These are phyloP conservation scores for Bolboschoenus planiculmis DNA, from an alignment of 176 grass and related monocot species.

Conservation along the genomic window DNA sequence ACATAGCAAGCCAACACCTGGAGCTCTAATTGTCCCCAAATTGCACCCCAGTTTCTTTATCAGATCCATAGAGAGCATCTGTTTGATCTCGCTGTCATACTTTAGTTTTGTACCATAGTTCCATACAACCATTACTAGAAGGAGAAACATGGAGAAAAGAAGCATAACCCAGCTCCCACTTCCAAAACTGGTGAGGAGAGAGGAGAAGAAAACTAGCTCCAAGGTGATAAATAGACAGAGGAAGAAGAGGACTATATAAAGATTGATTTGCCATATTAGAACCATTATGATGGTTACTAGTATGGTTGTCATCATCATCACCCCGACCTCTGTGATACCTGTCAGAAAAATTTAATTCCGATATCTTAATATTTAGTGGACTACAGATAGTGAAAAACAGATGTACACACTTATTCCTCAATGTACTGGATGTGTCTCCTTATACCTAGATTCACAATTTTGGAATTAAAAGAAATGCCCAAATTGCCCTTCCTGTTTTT, in stretches of 20 bases:
- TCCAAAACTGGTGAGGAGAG: conserved; percentile 79
- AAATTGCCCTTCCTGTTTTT: neutral
- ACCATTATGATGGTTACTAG: conserved; percentile 94
- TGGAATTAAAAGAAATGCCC: neutral
- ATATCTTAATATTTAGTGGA: neutral
- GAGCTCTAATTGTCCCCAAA: conserved; percentile 86
- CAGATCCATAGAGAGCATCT: conserved; percentile 80
- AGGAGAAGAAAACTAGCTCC: conserved; percentile 85
- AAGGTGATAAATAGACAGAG: conserved; percentile 49
- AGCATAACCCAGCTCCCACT: conserved; percentile 85
- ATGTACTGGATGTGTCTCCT: neutral
- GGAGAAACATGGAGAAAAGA: conserved; percentile 53
- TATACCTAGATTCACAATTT: neutral
- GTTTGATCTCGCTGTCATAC: conserved; percentile 86
- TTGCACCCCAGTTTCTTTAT: conserved; percentile 81
- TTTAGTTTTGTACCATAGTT: conserved; percentile 93
- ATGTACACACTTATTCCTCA: neutral
- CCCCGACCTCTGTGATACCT: conserved; percentile 85
- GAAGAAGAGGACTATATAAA: conserved; percentile 58
- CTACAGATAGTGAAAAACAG: conserved; percentile 21
- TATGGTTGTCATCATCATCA: conserved; percentile 92
- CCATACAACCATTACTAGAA: conserved; percentile 81
- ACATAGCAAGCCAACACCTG: conserved; percentile 80
- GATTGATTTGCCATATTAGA: conserved; percentile 85
- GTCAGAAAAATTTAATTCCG: conserved; percentile 29